These are phyloP conservation scores for Oryza coarctata DNA, from an alignment of 176 grass and related monocot species.

Conservation along the genomic window DNA sequence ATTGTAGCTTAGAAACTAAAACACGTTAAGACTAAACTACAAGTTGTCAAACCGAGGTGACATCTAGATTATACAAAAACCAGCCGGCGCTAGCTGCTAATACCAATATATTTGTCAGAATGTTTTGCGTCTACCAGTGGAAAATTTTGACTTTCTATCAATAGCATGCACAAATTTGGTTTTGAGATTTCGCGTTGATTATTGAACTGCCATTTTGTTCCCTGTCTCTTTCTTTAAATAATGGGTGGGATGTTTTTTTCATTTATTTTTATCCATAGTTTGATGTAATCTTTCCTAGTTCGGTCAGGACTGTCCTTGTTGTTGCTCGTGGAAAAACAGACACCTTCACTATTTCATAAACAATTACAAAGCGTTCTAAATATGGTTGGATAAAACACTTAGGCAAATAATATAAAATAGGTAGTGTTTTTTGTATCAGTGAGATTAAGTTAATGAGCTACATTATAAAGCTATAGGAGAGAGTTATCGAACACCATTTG, in stretches of 20 bases:
- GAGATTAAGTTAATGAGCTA: no score
- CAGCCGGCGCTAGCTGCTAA: background rate
- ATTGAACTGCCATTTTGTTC: background rate
- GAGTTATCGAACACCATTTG: no score
- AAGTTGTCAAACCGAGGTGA: background rate
- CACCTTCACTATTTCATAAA: background rate
- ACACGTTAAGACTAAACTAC: background rate
- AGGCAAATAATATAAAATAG: background rate
- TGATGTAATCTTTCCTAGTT: background rate
- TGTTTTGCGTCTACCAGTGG: background rate
- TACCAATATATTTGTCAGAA: background rate
- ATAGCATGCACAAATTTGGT: background rate
- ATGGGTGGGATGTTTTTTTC: background rate
- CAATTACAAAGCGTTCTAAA: background rate
- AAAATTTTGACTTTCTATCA: conserved; percentile 18
- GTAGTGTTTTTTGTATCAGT: background rate
- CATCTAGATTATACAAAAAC: conserved; percentile 16
- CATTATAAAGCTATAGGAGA: no score
- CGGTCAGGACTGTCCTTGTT: background rate
- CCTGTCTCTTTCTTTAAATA: conserved; percentile 6
- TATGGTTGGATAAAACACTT: background rate
- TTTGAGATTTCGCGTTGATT: conserved; percentile 2
- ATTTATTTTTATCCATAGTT: conserved; percentile 1
- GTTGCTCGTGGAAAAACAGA: background rate
- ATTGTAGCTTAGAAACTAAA: background rate